phyloP scores from a whole-genome alignment of 2,329 filamentous ascomycete genomes.

The Aureobasidium sp. region DNA sequence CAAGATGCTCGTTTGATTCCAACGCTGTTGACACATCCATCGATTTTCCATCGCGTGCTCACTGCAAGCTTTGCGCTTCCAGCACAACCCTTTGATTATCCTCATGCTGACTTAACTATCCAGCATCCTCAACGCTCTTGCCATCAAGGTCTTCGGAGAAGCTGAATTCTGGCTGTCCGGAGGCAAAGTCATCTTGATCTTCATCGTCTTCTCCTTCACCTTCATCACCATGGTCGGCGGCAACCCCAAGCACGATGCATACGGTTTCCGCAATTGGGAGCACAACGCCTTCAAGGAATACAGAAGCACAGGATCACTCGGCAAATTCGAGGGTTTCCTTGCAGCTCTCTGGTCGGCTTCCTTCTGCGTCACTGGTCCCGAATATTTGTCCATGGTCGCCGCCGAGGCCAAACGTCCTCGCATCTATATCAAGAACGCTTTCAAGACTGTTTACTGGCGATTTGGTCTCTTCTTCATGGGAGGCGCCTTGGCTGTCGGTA shows the following conservation, averaged over 20 bases:
- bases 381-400: constrained; percentile 44
- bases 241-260: constrained; percentile 29
- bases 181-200: constrained; percentile 37
- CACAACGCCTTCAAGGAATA: constrained; percentile 27
- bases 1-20: too few species aligned
- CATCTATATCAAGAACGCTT: constrained; percentile 40
- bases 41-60: background rate
- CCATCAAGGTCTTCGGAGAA: constrained; percentile 40
- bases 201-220: constrained; percentile 32
- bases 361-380: constrained; percentile 41
- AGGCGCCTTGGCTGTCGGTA: constrained; percentile 39
- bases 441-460: constrained; percentile 43
- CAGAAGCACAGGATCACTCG: constrained; percentile 14
- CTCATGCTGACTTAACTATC: background rate
- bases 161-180: constrained; percentile 42
- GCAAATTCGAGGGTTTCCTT: constrained; percentile 28
- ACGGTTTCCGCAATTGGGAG: constrained; percentile 38
- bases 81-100: background rate
- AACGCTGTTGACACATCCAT: background rate
- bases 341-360: constrained; percentile 30
- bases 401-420: constrained; percentile 41
- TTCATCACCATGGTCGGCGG: constrained; percentile 25
- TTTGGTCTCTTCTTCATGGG: constrained; percentile 43
- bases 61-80: too few species aligned
- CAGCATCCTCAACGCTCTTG: constrained; percentile 35